Percentiles rank a stretch among this genome's conserved stretches.
These are phyloP conservation scores for Mycosphaerella arachidis DNA, from an alignment of 2,329 filamentous ascomycete species.

Conservation along the genomic window DNA sequence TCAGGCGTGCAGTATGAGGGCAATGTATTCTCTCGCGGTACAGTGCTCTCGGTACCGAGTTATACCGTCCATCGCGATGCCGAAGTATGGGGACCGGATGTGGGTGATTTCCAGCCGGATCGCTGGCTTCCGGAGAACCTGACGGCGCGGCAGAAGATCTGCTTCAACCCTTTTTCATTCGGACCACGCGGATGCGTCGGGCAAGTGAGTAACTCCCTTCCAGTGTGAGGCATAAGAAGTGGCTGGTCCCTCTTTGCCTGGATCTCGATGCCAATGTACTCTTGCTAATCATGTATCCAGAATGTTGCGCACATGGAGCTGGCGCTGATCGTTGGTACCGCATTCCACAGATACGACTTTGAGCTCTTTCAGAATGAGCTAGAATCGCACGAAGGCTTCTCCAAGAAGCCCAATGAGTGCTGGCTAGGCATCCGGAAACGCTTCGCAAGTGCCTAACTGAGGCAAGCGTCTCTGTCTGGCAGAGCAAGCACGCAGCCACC, in stretches of 20 bases:
- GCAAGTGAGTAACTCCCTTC: slow-evolving; percentile 3
- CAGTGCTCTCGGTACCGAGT: slow-evolving; percentile 34
- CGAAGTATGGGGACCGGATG: slow-evolving; percentile 34
- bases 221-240: neutral
- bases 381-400: slow-evolving; percentile 26
- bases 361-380: slow-evolving; percentile 24
- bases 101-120: slow-evolving; percentile 33
- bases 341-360: slow-evolving; percentile 25
- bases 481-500: neutral
- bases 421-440: slow-evolving; percentile 20
- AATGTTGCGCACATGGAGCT: slow-evolving; percentile 38
- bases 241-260: neutral
- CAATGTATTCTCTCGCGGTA: slow-evolving; percentile 25
- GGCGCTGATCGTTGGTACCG: slow-evolving; percentile 31
- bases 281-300: slow-evolving; percentile 2
- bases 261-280: too few relatives aligned
- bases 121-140: slow-evolving; percentile 34
- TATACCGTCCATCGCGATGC: slow-evolving; percentile 35
- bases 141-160: slow-evolving; percentile 29
- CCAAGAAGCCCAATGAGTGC: slow-evolving; percentile 25
- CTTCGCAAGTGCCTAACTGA: neutral
- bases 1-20: slow-evolving; percentile 26
- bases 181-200: slow-evolving; percentile 37
- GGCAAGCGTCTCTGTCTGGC: neutral
- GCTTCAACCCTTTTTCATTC: slow-evolving; percentile 36